Evolutionary conservation across 164 flowering plant genomes (phyloP), one percentile per base, ranked within the genome.

Genomic region (Vitis amurensis): DNA sequence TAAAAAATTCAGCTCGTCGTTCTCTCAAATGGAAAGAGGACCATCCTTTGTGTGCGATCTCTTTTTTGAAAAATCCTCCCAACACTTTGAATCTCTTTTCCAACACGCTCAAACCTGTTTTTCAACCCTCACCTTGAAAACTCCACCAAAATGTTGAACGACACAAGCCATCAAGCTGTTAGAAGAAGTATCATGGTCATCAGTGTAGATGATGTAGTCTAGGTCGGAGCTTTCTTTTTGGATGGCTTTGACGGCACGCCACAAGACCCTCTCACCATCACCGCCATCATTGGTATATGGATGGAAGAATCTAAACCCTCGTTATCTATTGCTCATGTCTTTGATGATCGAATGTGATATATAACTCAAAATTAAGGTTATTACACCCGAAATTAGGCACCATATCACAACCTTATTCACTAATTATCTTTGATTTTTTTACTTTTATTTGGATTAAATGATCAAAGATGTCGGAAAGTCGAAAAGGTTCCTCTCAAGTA

Each of bases 261-360:
- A 93, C 1, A 95, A 82, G 16, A 95, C 98, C 71, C 92, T 78
- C 80, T 95, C 99, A n/a, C 98, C 99, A 10, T 98, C 98, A 23
- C 98, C 99, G 30, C 99, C 99, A 66, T 93, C 97, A 74, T 95
- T 95, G 44, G 99, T 95, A 86, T 89, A 93, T 0, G 98, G 99
- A 60, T 95, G 99, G 81, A 95, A 90, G 83, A 95, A 91, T 4
- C 83, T 97, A 9, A 91, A 88, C 0, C 93, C 89, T 29, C 61
- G 75, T 61, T 77, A 79, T 53, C 84, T 74, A 70, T 73, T 80
- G 31, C 72, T 68, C 44, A 87, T 77, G 3, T 76, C 75, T 19
- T 14, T 66, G 68, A 73, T 55, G 19, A 80, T 61, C 27, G 0
- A 23, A 11, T 58, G 44, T 2, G 55, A 70, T 19, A 63, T 47